phyloP scores from a whole-genome alignment of 169 alveolate genomes.

The Cytauxzoon felis region DNA sequence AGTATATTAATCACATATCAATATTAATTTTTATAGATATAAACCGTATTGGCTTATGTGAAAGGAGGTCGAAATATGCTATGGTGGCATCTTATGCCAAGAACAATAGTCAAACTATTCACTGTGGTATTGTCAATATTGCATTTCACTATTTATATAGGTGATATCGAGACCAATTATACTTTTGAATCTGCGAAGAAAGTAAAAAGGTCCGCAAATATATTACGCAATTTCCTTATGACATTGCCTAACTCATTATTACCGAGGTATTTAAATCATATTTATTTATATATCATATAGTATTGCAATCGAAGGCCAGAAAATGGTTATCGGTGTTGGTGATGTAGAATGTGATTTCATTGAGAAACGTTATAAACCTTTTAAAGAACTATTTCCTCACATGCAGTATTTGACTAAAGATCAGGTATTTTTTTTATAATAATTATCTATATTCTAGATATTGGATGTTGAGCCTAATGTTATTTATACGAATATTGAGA shows the following conservation, averaged over 20 bases:
- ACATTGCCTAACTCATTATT: slow-evolving; percentile 66
- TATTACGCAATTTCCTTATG: slow-evolving; percentile 77
- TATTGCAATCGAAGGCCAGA: slow-evolving; percentile 72
- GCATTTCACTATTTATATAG: neutral
- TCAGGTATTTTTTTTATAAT: slow-evolving; percentile 11
- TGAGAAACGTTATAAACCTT: slow-evolving; percentile 67
- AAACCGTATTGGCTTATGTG: slow-evolving; percentile 73
- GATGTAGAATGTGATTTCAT: slow-evolving; percentile 75
- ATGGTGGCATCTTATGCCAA: slow-evolving; percentile 79
- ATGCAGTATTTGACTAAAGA: slow-evolving; percentile 59
- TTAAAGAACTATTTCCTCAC: slow-evolving; percentile 62
- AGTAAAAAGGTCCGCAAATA: slow-evolving; percentile 80
- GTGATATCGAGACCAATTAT: slow-evolving; percentile 83
- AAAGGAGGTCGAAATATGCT: slow-evolving; percentile 74
- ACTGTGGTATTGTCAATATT: slow-evolving; percentile 59
- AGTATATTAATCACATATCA: slow-evolving; percentile 10
- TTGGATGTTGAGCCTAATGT: slow-evolving; percentile 79
- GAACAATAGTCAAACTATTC: slow-evolving; percentile 82
- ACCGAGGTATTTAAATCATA: too few species aligned
- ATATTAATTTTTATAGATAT: slow-evolving; percentile 36
- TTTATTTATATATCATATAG: slow-evolving; percentile 29
- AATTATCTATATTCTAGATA: slow-evolving; percentile 24
- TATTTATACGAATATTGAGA: slow-evolving; percentile 14
- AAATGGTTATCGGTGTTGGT: slow-evolving; percentile 84
- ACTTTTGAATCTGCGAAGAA: slow-evolving; percentile 73